phyloP scores from a whole-genome alignment of 2,329 filamentous ascomycete genomes.

The Sporothrix protearum region DNA sequence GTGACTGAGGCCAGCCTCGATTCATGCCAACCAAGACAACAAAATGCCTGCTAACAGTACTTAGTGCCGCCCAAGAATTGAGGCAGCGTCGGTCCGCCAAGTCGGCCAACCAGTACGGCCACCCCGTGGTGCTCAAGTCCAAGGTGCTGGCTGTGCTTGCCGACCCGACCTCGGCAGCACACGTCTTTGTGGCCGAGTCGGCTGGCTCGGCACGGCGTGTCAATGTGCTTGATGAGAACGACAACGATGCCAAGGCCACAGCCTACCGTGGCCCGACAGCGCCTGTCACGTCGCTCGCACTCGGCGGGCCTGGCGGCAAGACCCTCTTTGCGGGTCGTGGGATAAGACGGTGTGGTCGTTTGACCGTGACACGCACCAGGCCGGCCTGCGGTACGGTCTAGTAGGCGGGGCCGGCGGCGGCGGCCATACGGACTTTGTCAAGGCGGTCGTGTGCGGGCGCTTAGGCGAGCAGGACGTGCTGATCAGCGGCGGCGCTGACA shows the following conservation, averaged over 20 bases:
- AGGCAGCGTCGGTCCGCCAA: slow-evolving; percentile 64
- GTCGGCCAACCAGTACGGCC: slow-evolving; percentile 72
- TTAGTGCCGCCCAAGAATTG: slow-evolving; percentile 50
- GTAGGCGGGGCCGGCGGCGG: slow-evolving; percentile 29
- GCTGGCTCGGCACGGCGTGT: slow-evolving; percentile 74
- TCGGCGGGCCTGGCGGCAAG: slow-evolving; percentile 53
- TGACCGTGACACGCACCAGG: slow-evolving; percentile 57
- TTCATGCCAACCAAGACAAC: neutral
- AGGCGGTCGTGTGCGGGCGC: slow-evolving; percentile 64
- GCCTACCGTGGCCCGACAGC: slow-evolving; percentile 71
- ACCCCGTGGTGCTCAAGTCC: slow-evolving; percentile 74
- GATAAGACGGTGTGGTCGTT: slow-evolving; percentile 90
- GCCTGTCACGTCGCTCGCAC: slow-evolving; percentile 73
- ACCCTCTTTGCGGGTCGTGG: slow-evolving; percentile 84
- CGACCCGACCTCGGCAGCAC: slow-evolving; percentile 59
- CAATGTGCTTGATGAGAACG: slow-evolving; percentile 62
- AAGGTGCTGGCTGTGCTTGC: slow-evolving; percentile 75
- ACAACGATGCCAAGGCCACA: slow-evolving; percentile 40
- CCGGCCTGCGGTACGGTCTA: slow-evolving; percentile 53
- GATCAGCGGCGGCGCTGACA: slow-evolving; percentile 73
- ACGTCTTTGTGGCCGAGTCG: slow-evolving; percentile 79
- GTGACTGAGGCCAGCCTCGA: neutral
- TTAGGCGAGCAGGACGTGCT: slow-evolving; percentile 61
- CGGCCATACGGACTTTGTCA: slow-evolving; percentile 89
- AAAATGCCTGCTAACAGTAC: slow-evolving; percentile 37